phyloP scores from a whole-genome alignment of 2,329 filamentous ascomycete genomes.

The Neocucurbitaria cava region DNA sequence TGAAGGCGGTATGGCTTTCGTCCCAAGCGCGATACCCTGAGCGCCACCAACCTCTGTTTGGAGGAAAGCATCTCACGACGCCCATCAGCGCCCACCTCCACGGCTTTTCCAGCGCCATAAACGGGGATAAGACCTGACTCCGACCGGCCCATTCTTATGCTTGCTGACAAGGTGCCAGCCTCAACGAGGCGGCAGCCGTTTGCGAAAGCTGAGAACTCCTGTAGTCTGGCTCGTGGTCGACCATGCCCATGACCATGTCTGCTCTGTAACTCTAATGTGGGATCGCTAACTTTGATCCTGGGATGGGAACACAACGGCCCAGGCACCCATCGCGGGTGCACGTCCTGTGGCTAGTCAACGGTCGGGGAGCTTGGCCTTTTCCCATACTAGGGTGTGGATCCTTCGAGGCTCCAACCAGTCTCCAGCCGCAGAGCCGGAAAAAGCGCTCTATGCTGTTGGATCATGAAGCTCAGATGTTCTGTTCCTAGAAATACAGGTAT shows the following conservation, averaged over 20 bases:
- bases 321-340: constrained; percentile 35
- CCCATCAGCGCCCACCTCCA: constrained; percentile 21
- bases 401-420: constrained; percentile 48
- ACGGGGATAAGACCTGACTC: constrained; percentile 11
- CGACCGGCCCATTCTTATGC: constrained; percentile 8
- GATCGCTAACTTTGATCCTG: constrained; percentile 29
- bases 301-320: constrained; percentile 33
- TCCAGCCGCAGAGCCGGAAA: constrained; percentile 47
- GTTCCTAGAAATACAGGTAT: constrained; percentile 43
- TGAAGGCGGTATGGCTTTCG: constrained; percentile 29
- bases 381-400: constrained; percentile 41
- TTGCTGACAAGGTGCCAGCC: neutral
- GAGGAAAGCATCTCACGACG: constrained; percentile 20
- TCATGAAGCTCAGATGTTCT: constrained; percentile 37
- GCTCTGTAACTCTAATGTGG: constrained; percentile 2
- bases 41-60: constrained; percentile 41
- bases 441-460: constrained; percentile 41
- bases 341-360: constrained; percentile 44
- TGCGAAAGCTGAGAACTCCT: constrained; percentile 10
- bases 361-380: constrained; percentile 44
- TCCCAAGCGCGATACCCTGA: constrained; percentile 31
- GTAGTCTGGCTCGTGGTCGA: neutral
- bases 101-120: constrained; percentile 21
- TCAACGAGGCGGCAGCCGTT: constrained; percentile 8
- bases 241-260: constrained; percentile 6